Evolutionary conservation across 371 early-diverging fungal genomes (phyloP), one percentile per base, ranked within the genome.

Genomic region (Rhizopus arrhizus): DNA sequence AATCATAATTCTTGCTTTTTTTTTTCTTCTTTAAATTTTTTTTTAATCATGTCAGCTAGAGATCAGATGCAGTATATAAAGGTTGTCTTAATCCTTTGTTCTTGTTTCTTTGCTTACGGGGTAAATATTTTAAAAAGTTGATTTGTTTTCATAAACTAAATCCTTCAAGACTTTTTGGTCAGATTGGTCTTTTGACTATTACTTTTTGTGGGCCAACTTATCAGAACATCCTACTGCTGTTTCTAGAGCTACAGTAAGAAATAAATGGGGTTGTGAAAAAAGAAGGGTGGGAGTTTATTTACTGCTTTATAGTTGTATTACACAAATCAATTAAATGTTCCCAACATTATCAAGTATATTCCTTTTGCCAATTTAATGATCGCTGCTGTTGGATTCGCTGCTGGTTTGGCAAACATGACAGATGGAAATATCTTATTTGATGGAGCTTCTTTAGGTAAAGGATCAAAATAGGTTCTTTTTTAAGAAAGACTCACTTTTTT

Each of bases 101-200:
- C 80, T 29, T 73, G 80, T 49, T 80, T 80, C 54, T 80, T 80
- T 66, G 75, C 77, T 29, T 80, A 73, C 53, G 80, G 80, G 34
- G 80, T 77, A 73, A 51, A 55, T 35, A 22, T 9, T 5, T 3
- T 22, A 16, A 15, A 41, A 45, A 4, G 3, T 48, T 36, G 4
- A 38, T 32, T 59, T 7, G 28, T 4, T 53, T 51, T 31, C 45
- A 41, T 11, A 33, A 40, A n/a, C 7, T 45, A 38, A 31, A 28
- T 66, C 22, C 22, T 22, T 22, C 0, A 22, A 80, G 80, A 70
- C 77, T 12, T 70, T 65, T 36, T 80, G 80, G 80, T 71, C 80
- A 48, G 77, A 80, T 53, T 80, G 80, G 80, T 75, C 77, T 5
- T 80, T 77, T 52, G 80, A 80, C 41, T 72, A 75, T 41, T 75